phyloP scores from a whole-genome alignment of 192 early-diverging fungal species.

The Coemansia sp. region DNA sequence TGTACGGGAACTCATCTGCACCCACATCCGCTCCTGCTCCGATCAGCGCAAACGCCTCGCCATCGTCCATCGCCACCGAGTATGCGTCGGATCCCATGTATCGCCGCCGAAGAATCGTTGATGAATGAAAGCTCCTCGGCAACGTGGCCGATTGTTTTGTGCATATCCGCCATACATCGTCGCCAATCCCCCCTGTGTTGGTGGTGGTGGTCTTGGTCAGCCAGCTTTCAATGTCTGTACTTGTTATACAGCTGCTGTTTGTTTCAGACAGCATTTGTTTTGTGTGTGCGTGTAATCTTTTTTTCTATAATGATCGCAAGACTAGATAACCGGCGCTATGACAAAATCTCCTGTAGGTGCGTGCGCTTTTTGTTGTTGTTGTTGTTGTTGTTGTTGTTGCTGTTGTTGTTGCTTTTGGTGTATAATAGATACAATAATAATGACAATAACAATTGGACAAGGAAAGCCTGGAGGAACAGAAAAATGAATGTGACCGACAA shows the following conservation, averaged over 20 bases:
- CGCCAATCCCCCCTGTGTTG: background rate
- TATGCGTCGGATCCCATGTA: background rate
- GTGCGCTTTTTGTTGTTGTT: no score
- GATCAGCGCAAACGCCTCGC: background rate
- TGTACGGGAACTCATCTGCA: background rate
- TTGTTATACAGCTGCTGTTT: slow-evolving; percentile 13
- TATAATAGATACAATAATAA: no score
- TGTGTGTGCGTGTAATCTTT: background rate
- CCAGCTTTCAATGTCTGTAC: slow-evolving; percentile 1
- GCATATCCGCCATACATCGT: slow-evolving; percentile 4
- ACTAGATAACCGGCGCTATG: no score
- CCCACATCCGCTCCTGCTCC: background rate
- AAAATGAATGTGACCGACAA: no score
- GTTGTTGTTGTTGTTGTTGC: no score
- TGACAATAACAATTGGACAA: no score
- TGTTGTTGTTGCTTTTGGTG: no score
- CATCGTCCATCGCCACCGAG: background rate
- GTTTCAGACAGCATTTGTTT: slow-evolving; percentile 20
- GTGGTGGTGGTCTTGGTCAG: background rate
- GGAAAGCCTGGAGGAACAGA: no score
- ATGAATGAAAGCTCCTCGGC: slow-evolving; percentile 28
- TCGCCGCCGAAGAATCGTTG: slow-evolving; percentile 33
- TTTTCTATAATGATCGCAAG: background rate
- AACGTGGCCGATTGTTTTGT: slow-evolving; percentile 22
- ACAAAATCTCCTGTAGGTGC: no score